These are phyloP conservation scores for Colletotrichum eremochloae DNA, from an alignment of 2,329 filamentous ascomycete species.

Conservation along the genomic window DNA sequence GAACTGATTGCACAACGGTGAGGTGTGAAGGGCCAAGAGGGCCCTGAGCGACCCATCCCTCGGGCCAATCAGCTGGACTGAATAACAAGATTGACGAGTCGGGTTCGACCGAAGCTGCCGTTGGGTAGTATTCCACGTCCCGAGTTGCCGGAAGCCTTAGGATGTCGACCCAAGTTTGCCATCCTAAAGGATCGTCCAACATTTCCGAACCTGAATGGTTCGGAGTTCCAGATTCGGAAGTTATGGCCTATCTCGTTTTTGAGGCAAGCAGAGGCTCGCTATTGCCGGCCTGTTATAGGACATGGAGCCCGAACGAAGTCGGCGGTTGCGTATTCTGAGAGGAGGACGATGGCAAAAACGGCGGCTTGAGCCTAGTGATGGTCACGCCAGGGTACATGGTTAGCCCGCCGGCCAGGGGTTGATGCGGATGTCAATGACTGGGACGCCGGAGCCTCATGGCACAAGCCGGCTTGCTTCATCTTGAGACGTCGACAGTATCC, in stretches of 20 bases:
- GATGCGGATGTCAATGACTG: slow-evolving; percentile 4
- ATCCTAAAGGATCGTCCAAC: slow-evolving; percentile 21
- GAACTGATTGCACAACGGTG: background rate
- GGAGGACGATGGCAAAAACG: background rate
- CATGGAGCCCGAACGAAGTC: background rate
- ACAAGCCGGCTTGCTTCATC: slow-evolving; percentile 27
- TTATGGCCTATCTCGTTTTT: background rate
- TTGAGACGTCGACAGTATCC: slow-evolving; percentile 28
- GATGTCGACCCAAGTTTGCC: slow-evolving; percentile 2
- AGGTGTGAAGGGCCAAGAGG: too few relatives aligned
- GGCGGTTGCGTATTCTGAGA: background rate
- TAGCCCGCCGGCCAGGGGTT: slow-evolving; percentile 13
- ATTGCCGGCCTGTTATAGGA: background rate
- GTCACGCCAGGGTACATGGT: background rate
- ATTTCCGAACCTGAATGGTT: background rate
- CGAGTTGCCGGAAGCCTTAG: slow-evolving; percentile 21
- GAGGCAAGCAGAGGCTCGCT: background rate
- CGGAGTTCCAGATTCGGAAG: background rate
- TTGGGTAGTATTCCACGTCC: slow-evolving; percentile 2
- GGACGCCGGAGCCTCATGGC: slow-evolving; percentile 27
- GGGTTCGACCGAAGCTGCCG: slow-evolving; percentile 6
- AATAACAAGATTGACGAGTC: slow-evolving; percentile 7
- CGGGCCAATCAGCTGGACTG: background rate
- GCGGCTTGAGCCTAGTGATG: background rate
- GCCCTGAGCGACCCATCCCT: too few relatives aligned